A percentile compares a stretch with the other conserved stretches of the same genome.
Conservation (phyloP, 805 yeast species). For the Kurtzmaniella cleridarum region DNA sequence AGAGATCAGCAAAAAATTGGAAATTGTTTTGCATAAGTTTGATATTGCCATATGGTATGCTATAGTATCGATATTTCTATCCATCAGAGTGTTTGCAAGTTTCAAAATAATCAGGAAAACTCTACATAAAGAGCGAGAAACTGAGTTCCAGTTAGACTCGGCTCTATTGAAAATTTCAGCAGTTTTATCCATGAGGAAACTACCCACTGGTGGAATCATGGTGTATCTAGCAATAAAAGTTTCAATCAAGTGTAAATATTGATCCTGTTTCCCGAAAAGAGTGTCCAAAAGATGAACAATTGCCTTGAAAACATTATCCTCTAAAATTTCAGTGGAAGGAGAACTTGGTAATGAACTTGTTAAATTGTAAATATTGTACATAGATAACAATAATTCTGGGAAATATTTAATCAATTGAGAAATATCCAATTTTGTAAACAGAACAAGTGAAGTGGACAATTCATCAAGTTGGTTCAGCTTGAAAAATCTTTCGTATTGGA, state of each 20-base stretch:
- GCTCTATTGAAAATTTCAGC: conserved; percentile 44
- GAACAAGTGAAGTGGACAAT: conserved; percentile 42
- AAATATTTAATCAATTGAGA: conserved; percentile 54
- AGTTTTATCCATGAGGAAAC: conserved; percentile 42
- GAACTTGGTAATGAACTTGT: conserved; percentile 18
- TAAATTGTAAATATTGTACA: conserved; percentile 27
- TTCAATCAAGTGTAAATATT: conserved; percentile 53
- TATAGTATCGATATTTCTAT: conserved; percentile 14
- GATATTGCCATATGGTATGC: conserved; percentile 23
- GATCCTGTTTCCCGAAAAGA: conserved; percentile 61
- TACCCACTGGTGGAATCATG: conserved; percentile 47
- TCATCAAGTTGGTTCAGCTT: conserved; percentile 39
- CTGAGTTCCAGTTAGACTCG: conserved; percentile 52
- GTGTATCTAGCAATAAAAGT: conserved; percentile 35
- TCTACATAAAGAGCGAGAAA: conserved; percentile 62
- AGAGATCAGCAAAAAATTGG: conserved; percentile 43
- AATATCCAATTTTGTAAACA: conserved; percentile 50
- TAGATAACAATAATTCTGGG: conserved; percentile 44
- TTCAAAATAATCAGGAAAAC: conserved; percentile 48
- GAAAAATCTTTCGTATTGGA: conserved; percentile 47
- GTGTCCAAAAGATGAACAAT: conserved; percentile 58
- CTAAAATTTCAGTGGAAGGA: conserved; percentile 24
- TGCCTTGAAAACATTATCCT: conserved; percentile 44
- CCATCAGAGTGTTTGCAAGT: conserved; percentile 24
- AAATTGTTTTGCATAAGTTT: conserved; percentile 34